Evolutionary conservation across 371 early-diverging fungal genomes (phyloP), one percentile per base, ranked within the genome.

Genomic region (Lichtheimia corymbifera): DNA sequence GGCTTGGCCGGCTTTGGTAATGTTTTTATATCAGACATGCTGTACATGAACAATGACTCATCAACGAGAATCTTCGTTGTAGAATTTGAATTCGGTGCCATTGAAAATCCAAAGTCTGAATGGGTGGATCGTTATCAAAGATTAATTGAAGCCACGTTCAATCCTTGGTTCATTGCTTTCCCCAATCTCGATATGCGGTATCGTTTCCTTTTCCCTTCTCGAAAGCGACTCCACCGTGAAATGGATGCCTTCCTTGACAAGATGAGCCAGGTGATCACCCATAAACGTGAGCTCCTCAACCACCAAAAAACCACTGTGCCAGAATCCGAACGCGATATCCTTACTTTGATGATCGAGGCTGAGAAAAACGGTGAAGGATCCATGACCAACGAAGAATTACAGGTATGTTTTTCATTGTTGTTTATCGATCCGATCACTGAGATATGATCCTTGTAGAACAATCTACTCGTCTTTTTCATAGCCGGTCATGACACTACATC

Each of bases 331-430:
- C 66, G 58, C 4, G 82, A 81, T 50, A 57, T 83, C 56, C 65
- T 83, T 20, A 70, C 82, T 1, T 65, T 83, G 64, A 77, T 83
- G 83, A 42, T 82, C 28, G 65, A 71, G 30, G 52, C 54, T 40
- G 63, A 69, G 28, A 40, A 50, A 42, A 55, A 64, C 28, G 71
- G 71, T 20, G 71, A 72, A 50, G 64, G 67, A 44, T 11, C 24
- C 7, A n/a, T 69, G 56, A 58, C 74, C 1, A 65, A 67, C 53
- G 64, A 67, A 44, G 80, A 80, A 43, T 44, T 69, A 45, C 58
- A 27, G 72, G 74, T 62, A 72, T 59, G 59, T 51, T 13, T 11
- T 5, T n/a, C 6, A 9, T 17, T 27, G 20, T 58, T 42, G 57
- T 63, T 0, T 58, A 57, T 50, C 63, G 14, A 5, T 25, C 4